phyloP scores from a whole-genome alignment of 208 protist genomes.

The Herpetomonas tarakana region DNA sequence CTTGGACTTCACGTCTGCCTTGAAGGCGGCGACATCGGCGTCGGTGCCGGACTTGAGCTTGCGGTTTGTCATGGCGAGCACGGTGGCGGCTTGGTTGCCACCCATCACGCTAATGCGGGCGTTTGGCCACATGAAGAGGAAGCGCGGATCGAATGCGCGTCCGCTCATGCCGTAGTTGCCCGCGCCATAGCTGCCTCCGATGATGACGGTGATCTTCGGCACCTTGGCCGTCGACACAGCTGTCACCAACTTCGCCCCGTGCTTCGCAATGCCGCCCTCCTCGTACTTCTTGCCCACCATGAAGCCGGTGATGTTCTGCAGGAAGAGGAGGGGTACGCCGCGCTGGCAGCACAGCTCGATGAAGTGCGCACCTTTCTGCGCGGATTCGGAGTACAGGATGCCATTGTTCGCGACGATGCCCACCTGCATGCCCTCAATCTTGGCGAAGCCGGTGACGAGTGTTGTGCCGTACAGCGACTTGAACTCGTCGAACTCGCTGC shows the following conservation, averaged over 20 bases:
- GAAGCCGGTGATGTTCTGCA: conserved; percentile 97
- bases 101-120: conserved; percentile 96
- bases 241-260: conserved; percentile 96
- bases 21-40: conserved; percentile 69
- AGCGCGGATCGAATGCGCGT: conserved; percentile 83
- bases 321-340: conserved; percentile 94
- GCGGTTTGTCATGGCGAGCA: conserved; percentile 81
- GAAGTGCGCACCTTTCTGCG: conserved; percentile 94
- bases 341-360: conserved; percentile 95
- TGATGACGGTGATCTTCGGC: conserved; percentile 95
- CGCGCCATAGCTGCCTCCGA: conserved; percentile 96
- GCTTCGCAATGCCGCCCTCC: conserved; percentile 94
- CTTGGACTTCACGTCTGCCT: conserved; percentile 71
- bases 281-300: conserved; percentile 93
- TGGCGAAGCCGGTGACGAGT: conserved; percentile 92
- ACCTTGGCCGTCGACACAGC: conserved; percentile 92
- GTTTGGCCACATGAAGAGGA: conserved; percentile 98
- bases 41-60: conserved; percentile 32
- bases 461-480: conserved; percentile 92
- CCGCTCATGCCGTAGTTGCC: conserved; percentile 98
- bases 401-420: conserved; percentile 98
- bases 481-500: conserved; percentile 94
- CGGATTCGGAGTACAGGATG: conserved; percentile 93
- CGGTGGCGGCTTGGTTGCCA: conserved; percentile 93
- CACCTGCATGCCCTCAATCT: conserved; percentile 92